phyloP scores from a whole-genome alignment of 306 rosid species.

The Malus sylvestris region DNA sequence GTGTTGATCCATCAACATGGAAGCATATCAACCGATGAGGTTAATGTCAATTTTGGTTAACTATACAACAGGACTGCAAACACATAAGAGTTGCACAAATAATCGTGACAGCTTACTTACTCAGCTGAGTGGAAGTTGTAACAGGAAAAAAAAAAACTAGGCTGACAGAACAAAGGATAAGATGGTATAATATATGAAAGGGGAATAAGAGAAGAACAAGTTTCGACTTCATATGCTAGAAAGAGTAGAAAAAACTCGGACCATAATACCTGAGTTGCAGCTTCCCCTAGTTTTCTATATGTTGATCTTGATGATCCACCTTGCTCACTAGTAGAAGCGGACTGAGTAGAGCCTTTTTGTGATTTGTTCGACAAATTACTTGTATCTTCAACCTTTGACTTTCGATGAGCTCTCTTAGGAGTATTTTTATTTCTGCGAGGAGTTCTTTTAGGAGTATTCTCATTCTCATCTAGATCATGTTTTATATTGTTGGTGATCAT shows the following conservation, averaged over 20 bases:
- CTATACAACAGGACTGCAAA: background rate
- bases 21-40: background rate
- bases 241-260: constrained; percentile 3
- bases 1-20: background rate
- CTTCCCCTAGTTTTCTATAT: constrained; percentile 58
- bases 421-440: constrained; percentile 4
- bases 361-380: constrained; percentile 32
- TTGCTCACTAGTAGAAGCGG: constrained; percentile 39
- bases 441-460: constrained; percentile 29
- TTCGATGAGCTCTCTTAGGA: constrained; percentile 35
- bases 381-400: constrained; percentile 32
- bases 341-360: constrained; percentile 29
- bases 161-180: background rate
- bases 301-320: constrained; percentile 32
- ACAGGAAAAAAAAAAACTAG: background rate
- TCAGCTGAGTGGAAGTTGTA: background rate
- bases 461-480: constrained; percentile 12
- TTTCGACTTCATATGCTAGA: constrained; percentile 12
- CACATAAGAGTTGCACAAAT: background rate
- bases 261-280: constrained; percentile 58
- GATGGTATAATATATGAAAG: background rate
- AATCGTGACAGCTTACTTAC: background rate
- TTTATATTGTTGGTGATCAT: constrained; percentile 22
- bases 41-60: background rate
- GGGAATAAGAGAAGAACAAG: background rate